Evolutionary conservation across 2,329 filamentous ascomycete genomes (phyloP), one percentile per base, ranked within the genome.

Genomic region (Sordariomycetes sp.): DNA sequence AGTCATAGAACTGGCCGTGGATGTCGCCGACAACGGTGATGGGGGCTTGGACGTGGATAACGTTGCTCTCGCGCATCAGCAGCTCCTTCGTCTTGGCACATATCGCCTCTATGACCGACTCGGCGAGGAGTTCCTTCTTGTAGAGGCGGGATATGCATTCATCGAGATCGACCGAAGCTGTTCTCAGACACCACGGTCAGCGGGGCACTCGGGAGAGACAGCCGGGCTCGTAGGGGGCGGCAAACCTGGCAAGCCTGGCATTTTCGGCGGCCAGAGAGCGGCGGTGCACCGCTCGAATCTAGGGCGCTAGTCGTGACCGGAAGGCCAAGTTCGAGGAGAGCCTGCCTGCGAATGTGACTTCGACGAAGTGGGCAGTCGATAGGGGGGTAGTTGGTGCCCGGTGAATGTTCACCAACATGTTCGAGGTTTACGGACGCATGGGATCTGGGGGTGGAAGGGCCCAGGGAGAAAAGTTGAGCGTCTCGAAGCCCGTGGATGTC

Each of bases 1-100:
- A 85, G 72, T 99, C 94, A 73, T 93, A 97, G 76, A 99, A 99
- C 74, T 99, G 94, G 60, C 94, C 94, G 72, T 99, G 94, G 65
- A 99, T 99, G 71, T 99, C 94, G 64, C 94, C 94, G 46, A 99
- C 94, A 11, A 99, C 94, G 18, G 94, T 99, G 60, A 99, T 90
- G 1, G 94, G 94, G 35, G 94, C 92, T 66, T 86, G 85, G 62
- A 99, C 95, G 72, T 99, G 94, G 61, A 99, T 94, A 62, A 99
- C 94, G 75, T 99, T 99, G 82, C 93, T 97, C 83, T 99, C 94
- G 70, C 95, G 93, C 94, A 99, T 99, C 65, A 99, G 82, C 65
- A 99, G 80, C 78, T 99, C 94, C 71, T 99, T 99, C 24, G 95
- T 94, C 74, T 99, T 99, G 72, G 94, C 92, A 77, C 94, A 99